A percentile compares a stretch with the other conserved stretches of the same genome.
Evolutionary conservation across 2,329 filamentous ascomycete species (phyloP).

Genomic region (Beauveria pseudobassiana): DNA sequence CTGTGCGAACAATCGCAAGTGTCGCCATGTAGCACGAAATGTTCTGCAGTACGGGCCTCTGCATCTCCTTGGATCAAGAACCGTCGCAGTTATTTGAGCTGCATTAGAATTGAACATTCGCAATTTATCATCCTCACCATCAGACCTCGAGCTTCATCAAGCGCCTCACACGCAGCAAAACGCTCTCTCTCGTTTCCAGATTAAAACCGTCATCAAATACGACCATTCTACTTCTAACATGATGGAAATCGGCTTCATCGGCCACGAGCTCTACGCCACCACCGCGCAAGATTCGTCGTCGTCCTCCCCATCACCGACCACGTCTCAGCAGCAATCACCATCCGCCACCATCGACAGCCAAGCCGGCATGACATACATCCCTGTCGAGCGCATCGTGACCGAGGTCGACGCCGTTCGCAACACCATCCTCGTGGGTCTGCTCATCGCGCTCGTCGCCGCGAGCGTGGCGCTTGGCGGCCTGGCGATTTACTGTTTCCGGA

Average conservation of each 20-base stretch:
- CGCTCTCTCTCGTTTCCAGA: no score
- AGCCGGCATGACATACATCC: not conserved
- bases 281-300: not conserved
- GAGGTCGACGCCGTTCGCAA: slow-evolving; percentile 2
- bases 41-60: not conserved
- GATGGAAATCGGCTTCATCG: slow-evolving; percentile 1
- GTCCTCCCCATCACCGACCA: not conserved
- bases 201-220: no score
- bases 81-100: not conserved
- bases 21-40: not conserved
- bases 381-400: not conserved
- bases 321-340: not conserved
- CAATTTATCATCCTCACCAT: not conserved
- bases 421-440: slow-evolving; percentile 2
- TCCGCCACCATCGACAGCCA: not conserved
- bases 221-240: not conserved
- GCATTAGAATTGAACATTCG: not conserved
- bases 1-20: not conserved
- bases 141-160: no score
- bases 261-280: not conserved
- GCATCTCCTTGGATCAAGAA: not conserved
- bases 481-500: not conserved
- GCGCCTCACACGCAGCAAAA: no score
- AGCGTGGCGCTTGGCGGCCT: slow-evolving; percentile 4
- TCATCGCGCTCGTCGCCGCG: not conserved